Base-by-base conservation (phyloP, 169 alveolate species). In the Cryptosporidium sp. region DNA sequence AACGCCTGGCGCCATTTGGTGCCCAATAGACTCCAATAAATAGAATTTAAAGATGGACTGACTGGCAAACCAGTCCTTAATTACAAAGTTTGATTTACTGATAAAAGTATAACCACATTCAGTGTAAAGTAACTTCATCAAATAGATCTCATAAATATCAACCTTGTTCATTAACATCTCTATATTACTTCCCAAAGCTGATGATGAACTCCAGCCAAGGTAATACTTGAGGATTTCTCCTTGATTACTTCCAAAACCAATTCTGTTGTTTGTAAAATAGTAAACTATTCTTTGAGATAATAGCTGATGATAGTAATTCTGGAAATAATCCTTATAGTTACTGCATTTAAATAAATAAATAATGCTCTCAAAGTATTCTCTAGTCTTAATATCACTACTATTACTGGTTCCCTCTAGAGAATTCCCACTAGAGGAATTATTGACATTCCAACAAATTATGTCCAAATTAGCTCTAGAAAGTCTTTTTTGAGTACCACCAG, bases 91-190 rank as follows among this genome's bases (percentile, higher is more conserved):
- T 1, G 70, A 65, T 23, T 65, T 80, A 33, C 44, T 65, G 29
- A 80, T 80, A 33, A 80, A 80, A 8, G 69, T 26, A 80, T 62
- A 62, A 1, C 89, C 89, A 62, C 89, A 80, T 65, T 80, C 89
- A 29, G n/a, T 80, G 69, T 80, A 80, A n/a, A 80, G 45, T 44
- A 62, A 37, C 26, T 61, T 42, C 73, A 80, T 37, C 5, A 80
- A 56, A 80, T 80, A 80, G 29, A 80, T 80, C 18, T 80, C 89
- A 31, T 39, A 80, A 16, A 65, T 23, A 42, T 60, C 42, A 6
- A 80, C 31, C 52, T 37, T 29, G 35, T 12, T 73, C 21, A 23
- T 31, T 29, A 73, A 51, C 86, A 73, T 73, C 37, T 73, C 86
- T 4, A 60, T 60, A 31, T 53, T 65, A 29, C 3, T 73, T 1